Base-by-base conservation (phyloP, 345 rosid genomes). In the Raphanus raphanistrum region DNA sequence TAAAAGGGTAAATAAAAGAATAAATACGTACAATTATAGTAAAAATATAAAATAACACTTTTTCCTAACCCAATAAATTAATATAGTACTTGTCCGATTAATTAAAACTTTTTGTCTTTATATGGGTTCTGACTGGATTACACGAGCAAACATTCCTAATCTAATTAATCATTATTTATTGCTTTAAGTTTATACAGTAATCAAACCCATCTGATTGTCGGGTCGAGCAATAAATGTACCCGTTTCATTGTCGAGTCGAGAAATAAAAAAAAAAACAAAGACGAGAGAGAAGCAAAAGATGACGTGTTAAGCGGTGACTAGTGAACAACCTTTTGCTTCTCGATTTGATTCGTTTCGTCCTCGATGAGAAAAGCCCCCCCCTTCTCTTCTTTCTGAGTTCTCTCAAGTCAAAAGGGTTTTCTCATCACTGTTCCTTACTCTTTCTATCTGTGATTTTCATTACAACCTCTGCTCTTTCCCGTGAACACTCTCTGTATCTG, bases 221-320 rank as follows among this genome's bases (percentile, higher is more conserved):
- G 72, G 72, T 72, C 63, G 36, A 21, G 67, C 52, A 68, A 21
- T 76, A 33, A 68, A 27, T 32, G 2, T 21, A 63, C 75, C 76
- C 64, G 66, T 55, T 77, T 64, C n/a, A 55, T 13, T 65, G 50
- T 43, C 76, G 54, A 62, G 60, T 77, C 66, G 35, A 12, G 26
- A 1, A 21, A 21, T 21, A 0, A 21, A 45, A 52, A 50, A 76
- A 12, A 12, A 16, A 43, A 21, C 48, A 11, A 10, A 21, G 21
- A 21, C 21, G 21, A 21, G 21, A 21, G 21, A 21, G 21, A 21
- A 21, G 21, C 21, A 21, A 66, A 6, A 25, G 59, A 21, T 66
- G 79, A 83, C 80, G 84, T 75, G 84, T 78, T 61, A 36, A 59
- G 58, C 38, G 36, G 41, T 77, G 73, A 83, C 50, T 83, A 68